A percentile compares a stretch with the other conserved stretches of the same genome.
These are phyloP conservation scores for Nymphaea thermarum DNA, from an alignment of 164 flowering plant genomes.

Conservation along the genomic window DNA sequence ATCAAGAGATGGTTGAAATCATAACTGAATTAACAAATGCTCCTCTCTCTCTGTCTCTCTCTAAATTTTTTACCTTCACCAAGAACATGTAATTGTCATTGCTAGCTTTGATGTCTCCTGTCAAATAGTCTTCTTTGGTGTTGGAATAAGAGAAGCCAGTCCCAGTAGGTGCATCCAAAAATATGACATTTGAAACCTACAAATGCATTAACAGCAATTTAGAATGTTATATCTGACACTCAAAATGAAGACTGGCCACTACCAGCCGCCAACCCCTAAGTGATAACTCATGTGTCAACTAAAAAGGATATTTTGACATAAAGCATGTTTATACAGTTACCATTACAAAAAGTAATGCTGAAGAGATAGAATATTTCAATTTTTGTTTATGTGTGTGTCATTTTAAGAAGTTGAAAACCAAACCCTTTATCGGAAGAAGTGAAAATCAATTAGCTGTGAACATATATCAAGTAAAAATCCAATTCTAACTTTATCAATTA, in stretches of 20 bases:
- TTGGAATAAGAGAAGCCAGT: conserved; percentile 5
- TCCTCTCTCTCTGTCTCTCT: background rate
- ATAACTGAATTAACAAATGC: too few relatives aligned
- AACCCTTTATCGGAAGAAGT: too few relatives aligned
- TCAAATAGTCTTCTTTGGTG: background rate
- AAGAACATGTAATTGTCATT: conserved; percentile 2
- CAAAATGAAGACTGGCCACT: background rate
- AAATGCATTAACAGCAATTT: background rate
- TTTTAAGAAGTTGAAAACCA: too few relatives aligned
- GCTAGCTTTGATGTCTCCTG: background rate
- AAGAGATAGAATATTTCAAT: too few relatives aligned
- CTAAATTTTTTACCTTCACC: background rate
- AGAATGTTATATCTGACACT: background rate
- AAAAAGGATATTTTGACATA: background rate
- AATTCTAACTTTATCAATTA: too few relatives aligned
- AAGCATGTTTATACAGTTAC: background rate
- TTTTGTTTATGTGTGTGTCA: too few relatives aligned
- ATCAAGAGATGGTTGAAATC: too few relatives aligned
- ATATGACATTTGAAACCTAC: conserved; percentile 2
- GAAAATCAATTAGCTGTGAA: too few relatives aligned
- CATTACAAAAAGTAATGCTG: background rate
- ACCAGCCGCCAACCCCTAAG: background rate
- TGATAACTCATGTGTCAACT: background rate
- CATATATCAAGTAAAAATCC: too few relatives aligned
- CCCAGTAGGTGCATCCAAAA: conserved; percentile 1